Base-by-base conservation (phyloP, 257 asterid species). In the Scutellaria galericulata region DNA sequence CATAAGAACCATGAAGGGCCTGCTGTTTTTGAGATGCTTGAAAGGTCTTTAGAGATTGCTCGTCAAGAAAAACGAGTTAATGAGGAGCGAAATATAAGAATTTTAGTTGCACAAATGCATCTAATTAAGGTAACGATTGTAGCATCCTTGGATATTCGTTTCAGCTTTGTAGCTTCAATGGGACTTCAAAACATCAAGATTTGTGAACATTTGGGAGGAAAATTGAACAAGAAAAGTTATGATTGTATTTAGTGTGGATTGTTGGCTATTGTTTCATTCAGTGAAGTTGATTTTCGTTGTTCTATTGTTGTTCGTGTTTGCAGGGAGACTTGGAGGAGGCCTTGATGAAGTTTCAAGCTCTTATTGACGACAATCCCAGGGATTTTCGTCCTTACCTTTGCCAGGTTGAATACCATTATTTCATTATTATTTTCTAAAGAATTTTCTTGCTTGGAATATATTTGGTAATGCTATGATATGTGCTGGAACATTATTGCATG, bases 311-410 rank as follows among this genome's bases (percentile, higher is more conserved):
- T 48, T 51, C 63, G 68, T 41, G 31, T 39, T 37, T 82, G 82
- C 83, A 93, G 98, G 98, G 98, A 52, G 84, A 94, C 41, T 82
- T 94, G 61, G 90, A 83, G 71, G 89, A 86, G 88, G 98, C 97
- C 24, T 55, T 91, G 81, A 83, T 66, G 64, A 80, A 79, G 70
- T 89, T 91, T 75, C 90, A 89, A 75, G 82, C 61, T 69, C 96
- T 94, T 69, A 82, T 91, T 57, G 80, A 83, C 65, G 97, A 91
- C 77, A 94, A 94, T 78, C 96, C 97, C n/a, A 84, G 95, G 79
- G 98, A 89, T 78, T 94, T 91, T 58, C 93, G 96, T 61, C 98
- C 97, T 59, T 94, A 89, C 68, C 85, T 91, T 52, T 94, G 96
- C 86, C 97, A 89, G 96, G 97, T 88, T 66, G 75, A 72, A 24